Evolutionary conservation across 2,329 filamentous ascomycete species (phyloP), one percentile per base, ranked within the genome.

Genomic region (Peltaster fructicola): DNA sequence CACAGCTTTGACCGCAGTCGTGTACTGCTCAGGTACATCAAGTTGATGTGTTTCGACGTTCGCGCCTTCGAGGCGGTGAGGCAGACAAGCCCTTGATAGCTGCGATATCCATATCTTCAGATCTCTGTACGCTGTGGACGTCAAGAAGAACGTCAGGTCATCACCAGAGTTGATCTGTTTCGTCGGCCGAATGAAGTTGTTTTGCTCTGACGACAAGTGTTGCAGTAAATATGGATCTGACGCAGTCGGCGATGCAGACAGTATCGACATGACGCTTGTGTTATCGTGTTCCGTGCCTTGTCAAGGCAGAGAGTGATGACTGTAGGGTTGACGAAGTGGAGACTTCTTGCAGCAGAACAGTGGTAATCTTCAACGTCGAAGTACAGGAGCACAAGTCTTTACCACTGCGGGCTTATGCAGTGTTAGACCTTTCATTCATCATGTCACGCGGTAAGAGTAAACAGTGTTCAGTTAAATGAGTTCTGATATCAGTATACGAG

Each of bases 91-190:
- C 30, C 74, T 70, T 50, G 92, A 95, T 23, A 98, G 70, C 53
- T 95, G 88, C 36, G 91, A 62, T 22, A 95, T 58, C 48, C 92
- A 95, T 22, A 68, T 65, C 50, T 80, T 76, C 26, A 98, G 78
- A 45, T 93, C 81, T 30, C 70, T 65, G 53, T 95, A 93, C 21
- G 81, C 88, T 37, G 67, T 68, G 23, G 79, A 82, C 6, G 63
- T 65, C 26, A 91, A 67, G 50, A 95, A 98, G 34, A 65, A 67
- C 11, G 67, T 51, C 27, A 98, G 77, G 59, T 95, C 82, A 31
- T 73, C 58, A 29, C 74, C 74, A 41, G 88, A 78, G 53, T 91
- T 65, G 54, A 98, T 98, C 43, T 63, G 63, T 52, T 95, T 98
- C 29, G 49, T 46, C 0, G 88, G 88, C 20, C 57, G 55, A 25